Evolutionary conservation across 2,329 filamentous ascomycete genomes (phyloP), one percentile per base, ranked within the genome.

Genomic region (Botrytis porri): DNA sequence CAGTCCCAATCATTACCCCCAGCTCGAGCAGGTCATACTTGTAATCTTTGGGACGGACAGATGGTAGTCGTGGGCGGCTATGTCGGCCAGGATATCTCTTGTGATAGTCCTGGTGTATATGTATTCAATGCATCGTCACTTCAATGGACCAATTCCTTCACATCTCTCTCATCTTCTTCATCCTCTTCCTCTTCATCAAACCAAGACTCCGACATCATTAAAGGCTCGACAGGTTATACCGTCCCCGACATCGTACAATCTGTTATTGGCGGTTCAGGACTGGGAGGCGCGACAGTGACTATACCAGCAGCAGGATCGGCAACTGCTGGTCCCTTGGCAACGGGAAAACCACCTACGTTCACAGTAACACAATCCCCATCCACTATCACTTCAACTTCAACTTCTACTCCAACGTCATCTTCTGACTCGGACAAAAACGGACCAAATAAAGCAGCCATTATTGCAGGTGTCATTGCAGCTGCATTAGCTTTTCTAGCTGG

Each of bases 41-140:
- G 91, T 80, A 87, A 90, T 73, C 85, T 92, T 37, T 90, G 89
- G 83, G 89, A 93, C 78, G 87, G 87, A 18, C 91, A 93, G 78
- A 90, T 93, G 83, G 83, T 94, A 3, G 86, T 93, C 2, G 84
- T 92, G 1, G 91, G 92, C 43, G 92, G 92, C 8, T 93, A 92
- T 78, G 86, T 90, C 12, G 89, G 89, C 4, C 82, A 84, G 39
- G 83, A 88, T 18, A 83, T 89, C 14, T 85, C 83, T 5, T 93
- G 92, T 80, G 92, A 94, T 76, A 87, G 83, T 25, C 89, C 90
- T 0, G 90, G 91, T 1, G 85, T 94, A 74, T 93, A 93, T 79
- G 88, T 92, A 63, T 94, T 93, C 82, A 90, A 94, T 80, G 86
- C 90, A 45, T 89, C 88, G 18, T 86, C 84, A 14, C 84, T 93